Evolutionary conservation across 495 filamentous ascomycete genomes (phyloP), one percentile per base, ranked within the genome.

Genomic region (Hyaloscypha variabilis): DNA sequence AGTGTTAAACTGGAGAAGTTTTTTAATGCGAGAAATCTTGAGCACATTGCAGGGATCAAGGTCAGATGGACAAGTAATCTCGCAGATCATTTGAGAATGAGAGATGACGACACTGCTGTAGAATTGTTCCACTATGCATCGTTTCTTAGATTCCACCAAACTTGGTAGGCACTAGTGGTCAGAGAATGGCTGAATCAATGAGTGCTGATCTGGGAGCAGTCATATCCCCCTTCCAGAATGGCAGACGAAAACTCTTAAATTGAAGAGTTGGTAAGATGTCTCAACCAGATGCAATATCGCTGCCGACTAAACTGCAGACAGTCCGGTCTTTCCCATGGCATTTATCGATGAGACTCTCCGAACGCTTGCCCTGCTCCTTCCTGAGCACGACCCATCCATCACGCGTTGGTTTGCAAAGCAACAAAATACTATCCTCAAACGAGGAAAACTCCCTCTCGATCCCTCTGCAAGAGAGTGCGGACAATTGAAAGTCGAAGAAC

Each of bases 361-460:
- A 29, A 82, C 82, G 0, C 63, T 84, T 8, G 63, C 81, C 1
- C 77, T 85, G 8, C 74, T 84, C 14, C 68, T 84, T 23, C 82
- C 82, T 3, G 71, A 74, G 46, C 62, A 69, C 52, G 69, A 78
- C 49, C 52, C 50, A 55, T 59, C 68, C 13, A 57, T 65, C 0
- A 57, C 65, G 25, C 69, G 51, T 25, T 80, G 76, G 78, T 78
- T 76, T 39, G 52, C 56, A 34, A 60, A 69, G 26, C 56, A 59
- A 23, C n/a, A n/a, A n/a, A n/a, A n/a, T n/a, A n/a, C n/a, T n/a
- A n/a, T n/a, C n/a, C n/a, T n/a, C n/a, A n/a, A n/a, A n/a, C 50
- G 54, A 46, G 60, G 60, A 10, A 60, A 56, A 24, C n/a, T 55
- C 10, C 24, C 58, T 10, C 66, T 81, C 11, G 78, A 80, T 58